Evolutionary conservation across 495 filamentous ascomycete genomes (phyloP), one percentile per base, ranked within the genome.

Genomic region (Zalerion maritima): DNA sequence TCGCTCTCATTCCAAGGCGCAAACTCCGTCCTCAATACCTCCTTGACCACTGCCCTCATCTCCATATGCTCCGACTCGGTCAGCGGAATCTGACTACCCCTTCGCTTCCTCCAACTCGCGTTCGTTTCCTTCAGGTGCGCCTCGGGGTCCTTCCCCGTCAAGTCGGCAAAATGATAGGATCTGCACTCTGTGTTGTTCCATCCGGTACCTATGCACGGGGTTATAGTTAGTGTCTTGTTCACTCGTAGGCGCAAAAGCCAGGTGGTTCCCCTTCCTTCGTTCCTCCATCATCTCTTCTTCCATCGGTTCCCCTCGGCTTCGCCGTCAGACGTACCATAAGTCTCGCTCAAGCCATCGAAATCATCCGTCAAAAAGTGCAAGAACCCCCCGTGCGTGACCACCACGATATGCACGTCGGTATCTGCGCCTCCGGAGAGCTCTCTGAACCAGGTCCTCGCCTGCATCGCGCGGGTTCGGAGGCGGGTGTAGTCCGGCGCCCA

Each of bases 181-280:
- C 86, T 73, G 45, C 64, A 80, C 53, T 94, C 85, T 7, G 76
- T 77, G 51, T 94, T 94, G 6, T 40, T 39, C 86, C 86, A 94
- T 11, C 81, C 81, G 0, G 84, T 91, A 17, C 81, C 78, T 62
- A 24, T n/a, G n/a, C n/a, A 19, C 27, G n/a, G 32, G 23, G 16
- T 24, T 29, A 5, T 28, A 35, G 15, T 12, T 22, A 18, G 5
- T 20, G 16, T n/a, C n/a, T n/a, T n/a, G n/a, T n/a, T n/a, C n/a
- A n/a, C n/a, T n/a, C n/a, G n/a, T n/a, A n/a, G n/a, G n/a, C n/a
- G n/a, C n/a, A n/a, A n/a, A n/a, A n/a, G n/a, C n/a, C n/a, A n/a
- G n/a, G n/a, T n/a, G n/a, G n/a, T n/a, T n/a, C n/a, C n/a, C n/a
- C n/a, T n/a, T n/a, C n/a, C n/a, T n/a, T n/a, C n/a, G n/a, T n/a